Evolutionary conservation across 441 rosid species (phyloP), one percentile per base, ranked within the genome.

Genomic region (Syzygium malaccense): DNA sequence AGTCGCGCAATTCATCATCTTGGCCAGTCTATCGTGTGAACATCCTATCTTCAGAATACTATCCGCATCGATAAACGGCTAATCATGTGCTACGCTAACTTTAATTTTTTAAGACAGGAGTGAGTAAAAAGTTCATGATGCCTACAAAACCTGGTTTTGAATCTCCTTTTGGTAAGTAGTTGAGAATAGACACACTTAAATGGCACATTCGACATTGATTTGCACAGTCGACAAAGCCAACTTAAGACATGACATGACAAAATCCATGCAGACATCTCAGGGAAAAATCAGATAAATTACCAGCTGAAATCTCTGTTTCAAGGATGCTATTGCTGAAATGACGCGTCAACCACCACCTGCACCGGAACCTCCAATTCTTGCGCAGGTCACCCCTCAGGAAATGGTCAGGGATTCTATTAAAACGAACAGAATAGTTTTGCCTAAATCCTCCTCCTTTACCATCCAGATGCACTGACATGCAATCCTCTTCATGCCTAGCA

Each of bases 321-420:
- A 96, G 93, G 79, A 88, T 90, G 68, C 68, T 91, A 49, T 30
- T 89, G 93, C 94, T 91, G 93, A 96, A 97, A 91, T 97, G 96
- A 45, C 94, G 95, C 20, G 64, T 84, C 84, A 92, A 89, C 99
- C 99, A 97, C 94, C 95, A 96, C 85, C 92, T 93, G 90, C 97
- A 95, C 49, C 98, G 93, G 25, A 94, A 54, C 86, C 51, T 92
- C 99, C 99, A 97, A 89, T 83, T 79, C 54, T 88, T 91, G 68
- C 93, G 92, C 28, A 92, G 89, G 87, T 90, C 85, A 33, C 92
- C 93, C 49, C 87, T 86, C 0, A 86, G 92, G 88, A 95, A 91
- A 86, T 92, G 89, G 49, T 86, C 89, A 25, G 97, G 98, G 26
- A 90, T 89, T 45, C 71, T 90, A 86, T 85, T 92, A 92, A 90